A percentile compares a stretch with the other conserved stretches of the same genome.
Evolutionary conservation across 768 basidiomycete genomes (phyloP).

Genomic region (Leucocoprinus sp.): DNA sequence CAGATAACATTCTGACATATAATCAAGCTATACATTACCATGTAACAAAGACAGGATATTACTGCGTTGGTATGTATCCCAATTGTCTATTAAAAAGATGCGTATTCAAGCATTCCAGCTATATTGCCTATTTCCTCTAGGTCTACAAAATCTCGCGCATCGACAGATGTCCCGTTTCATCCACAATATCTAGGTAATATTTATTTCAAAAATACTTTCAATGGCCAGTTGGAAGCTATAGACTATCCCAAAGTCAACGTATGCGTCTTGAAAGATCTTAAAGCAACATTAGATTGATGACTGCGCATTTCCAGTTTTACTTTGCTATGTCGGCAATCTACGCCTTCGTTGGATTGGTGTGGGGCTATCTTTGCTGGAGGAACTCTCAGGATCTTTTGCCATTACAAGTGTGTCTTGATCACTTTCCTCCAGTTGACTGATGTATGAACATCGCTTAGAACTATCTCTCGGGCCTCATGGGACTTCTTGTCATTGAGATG

Average conservation of each 20-base stretch:
- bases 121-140: slow-evolving; percentile 86
- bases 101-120: slow-evolving; percentile 33
- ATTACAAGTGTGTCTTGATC: slow-evolving; percentile 56
- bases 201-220: slow-evolving; percentile 81
- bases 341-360: slow-evolving; percentile 51
- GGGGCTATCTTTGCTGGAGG: slow-evolving; percentile 80
- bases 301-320: slow-evolving; percentile 58
- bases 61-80: slow-evolving; percentile 78
- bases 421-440: not conserved
- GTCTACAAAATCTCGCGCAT: slow-evolving; percentile 28
- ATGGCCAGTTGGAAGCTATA: slow-evolving; percentile 81
- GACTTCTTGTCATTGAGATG: slow-evolving; percentile 89
- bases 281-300: not conserved
- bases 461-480: slow-evolving; percentile 85
- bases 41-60: slow-evolving; percentile 86
- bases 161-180: slow-evolving; percentile 54
- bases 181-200: slow-evolving; percentile 74
- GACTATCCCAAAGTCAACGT: slow-evolving; percentile 98
- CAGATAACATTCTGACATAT: slow-evolving; percentile 47
- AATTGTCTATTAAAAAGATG: not conserved
- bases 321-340: slow-evolving; percentile 80
- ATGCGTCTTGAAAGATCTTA: slow-evolving; percentile 22
- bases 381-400: slow-evolving; percentile 80
- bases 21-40: slow-evolving; percentile 70
- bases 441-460: slow-evolving; percentile 37